These are phyloP conservation scores for Avena insularis DNA, from an alignment of 176 grass and related monocot species.

Conservation along the genomic window DNA sequence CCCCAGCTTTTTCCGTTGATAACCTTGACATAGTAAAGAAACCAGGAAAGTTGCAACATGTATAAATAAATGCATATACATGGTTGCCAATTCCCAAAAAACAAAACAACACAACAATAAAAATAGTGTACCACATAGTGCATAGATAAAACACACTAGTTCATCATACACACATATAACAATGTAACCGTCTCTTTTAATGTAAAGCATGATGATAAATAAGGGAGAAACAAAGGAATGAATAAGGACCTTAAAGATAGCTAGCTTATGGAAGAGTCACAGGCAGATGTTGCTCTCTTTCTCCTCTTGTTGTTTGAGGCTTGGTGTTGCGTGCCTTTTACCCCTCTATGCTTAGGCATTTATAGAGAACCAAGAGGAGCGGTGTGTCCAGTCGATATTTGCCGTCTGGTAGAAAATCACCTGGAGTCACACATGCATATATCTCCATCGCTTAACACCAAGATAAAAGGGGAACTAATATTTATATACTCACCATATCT, in stretches of 20 bases:
- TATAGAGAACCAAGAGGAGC: neutral
- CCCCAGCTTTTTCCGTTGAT: neutral
- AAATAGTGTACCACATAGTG: neutral
- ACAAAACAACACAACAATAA: neutral
- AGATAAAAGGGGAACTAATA: too few species aligned
- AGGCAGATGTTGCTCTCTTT: neutral
- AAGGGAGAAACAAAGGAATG: neutral
- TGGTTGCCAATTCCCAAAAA: neutral
- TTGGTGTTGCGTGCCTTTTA: neutral
- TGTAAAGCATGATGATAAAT: neutral
- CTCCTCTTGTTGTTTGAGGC: neutral
- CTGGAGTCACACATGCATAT: neutral
- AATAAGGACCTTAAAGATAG: neutral
- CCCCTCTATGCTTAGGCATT: neutral
- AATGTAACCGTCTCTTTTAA: neutral
- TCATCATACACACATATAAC: neutral
- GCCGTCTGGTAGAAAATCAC: neutral
- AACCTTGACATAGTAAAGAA: neutral
- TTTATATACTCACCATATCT: too few species aligned
- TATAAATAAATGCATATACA: neutral
- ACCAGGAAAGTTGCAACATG: neutral
- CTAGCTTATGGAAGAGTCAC: neutral
- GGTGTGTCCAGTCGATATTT: neutral
- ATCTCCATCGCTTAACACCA: neutral
- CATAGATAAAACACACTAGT: neutral